Base-by-base conservation (phyloP, 306 rosid species). In the Lotus japonicus region DNA sequence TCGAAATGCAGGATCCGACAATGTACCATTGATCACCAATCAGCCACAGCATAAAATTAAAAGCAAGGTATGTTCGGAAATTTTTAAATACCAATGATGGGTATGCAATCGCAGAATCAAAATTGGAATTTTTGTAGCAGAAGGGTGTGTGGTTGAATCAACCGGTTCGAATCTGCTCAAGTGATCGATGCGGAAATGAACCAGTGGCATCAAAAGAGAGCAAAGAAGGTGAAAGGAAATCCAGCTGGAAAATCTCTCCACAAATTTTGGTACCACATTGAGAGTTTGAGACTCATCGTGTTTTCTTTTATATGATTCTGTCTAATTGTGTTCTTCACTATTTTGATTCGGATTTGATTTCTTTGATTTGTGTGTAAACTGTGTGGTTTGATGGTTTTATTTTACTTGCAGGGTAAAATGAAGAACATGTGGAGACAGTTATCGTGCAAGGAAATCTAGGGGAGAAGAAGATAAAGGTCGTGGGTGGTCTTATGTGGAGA, bases 361-460 rank as follows among this genome's bases (percentile, higher is more conserved):
- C 14, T 19, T 68, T 50, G 13, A 9, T 62, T 42, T 48, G n/a
- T 46, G 2, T 41, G 5, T 64, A 15, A 6, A 6, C 31, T 18
- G n/a, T n/a, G n/a, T n/a, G n/a, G n/a, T n/a, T n/a, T n/a, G 5
- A 28, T 64, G 57, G 42, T 46, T 43, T 44, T 66, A 2, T 33
- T 50, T 43, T 28, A 31, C 15, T 41, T 51, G 74, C 83, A 85
- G 91, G 61, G 58, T 45, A 82, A 77, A 72, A 2, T 84, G 56
- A 82, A 81, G 71, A 50, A 33, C n/a, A 21, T 44, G 23, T 43
- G 78, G 65, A 80, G 59, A 71, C 82, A 68, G 9, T 13, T 85
- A 49, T 84, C 86, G 13, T 82, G 86, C 81, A 82, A 78, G 67
- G 59, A 78, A 31, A 54, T 75, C 4, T 68, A 78, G 76, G 8